A percentile compares a stretch with the other conserved stretches of the same genome.
Conservation (phyloP, 2,329 filamentous ascomycete genomes). For the Rhinocladiella similis region DNA sequence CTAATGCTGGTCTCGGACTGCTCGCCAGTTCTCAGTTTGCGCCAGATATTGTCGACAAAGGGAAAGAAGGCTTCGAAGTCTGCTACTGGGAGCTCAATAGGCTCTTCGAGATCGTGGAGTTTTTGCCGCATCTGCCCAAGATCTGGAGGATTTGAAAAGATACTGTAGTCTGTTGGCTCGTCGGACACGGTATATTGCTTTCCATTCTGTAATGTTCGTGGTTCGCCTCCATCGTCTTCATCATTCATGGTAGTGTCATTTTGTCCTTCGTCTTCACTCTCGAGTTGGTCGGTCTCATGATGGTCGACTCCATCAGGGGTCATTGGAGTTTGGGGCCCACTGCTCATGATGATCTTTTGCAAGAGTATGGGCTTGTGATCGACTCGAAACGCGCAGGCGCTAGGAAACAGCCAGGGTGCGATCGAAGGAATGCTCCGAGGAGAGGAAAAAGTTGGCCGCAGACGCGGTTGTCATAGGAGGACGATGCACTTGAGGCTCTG, state of each 20-base stretch:
- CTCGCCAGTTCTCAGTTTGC: slow-evolving; percentile 40
- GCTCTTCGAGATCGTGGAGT: slow-evolving; percentile 47
- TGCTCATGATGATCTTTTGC: slow-evolving; percentile 17
- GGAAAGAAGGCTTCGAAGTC: slow-evolving; percentile 51
- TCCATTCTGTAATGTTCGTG: slow-evolving; percentile 16
- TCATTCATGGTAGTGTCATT: slow-evolving; percentile 20
- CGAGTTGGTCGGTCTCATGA: slow-evolving; percentile 17
- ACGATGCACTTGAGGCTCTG: not conserved
- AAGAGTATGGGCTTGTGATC: not conserved
- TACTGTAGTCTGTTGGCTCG: slow-evolving; percentile 30
- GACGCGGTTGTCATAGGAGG: slow-evolving; percentile 22
- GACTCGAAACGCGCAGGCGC: not conserved
- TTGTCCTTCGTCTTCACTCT: slow-evolving; percentile 19
- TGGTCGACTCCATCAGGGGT: slow-evolving; percentile 13
- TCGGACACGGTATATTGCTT: slow-evolving; percentile 15
- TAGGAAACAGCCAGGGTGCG: not conserved
- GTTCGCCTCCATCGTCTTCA: slow-evolving; percentile 7
- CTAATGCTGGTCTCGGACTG: slow-evolving; percentile 37
- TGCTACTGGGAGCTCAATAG: slow-evolving; percentile 46
- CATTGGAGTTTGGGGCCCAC: slow-evolving; percentile 20
- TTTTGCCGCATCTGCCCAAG: slow-evolving; percentile 44
- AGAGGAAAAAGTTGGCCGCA: slow-evolving; percentile 36
- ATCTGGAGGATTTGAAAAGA: slow-evolving; percentile 46
- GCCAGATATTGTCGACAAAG: slow-evolving; percentile 53
- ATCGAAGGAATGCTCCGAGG: slow-evolving; percentile 31